Evolutionary conservation across 768 basidiomycete species (phyloP).

Genomic region (Collybia sp.): DNA sequence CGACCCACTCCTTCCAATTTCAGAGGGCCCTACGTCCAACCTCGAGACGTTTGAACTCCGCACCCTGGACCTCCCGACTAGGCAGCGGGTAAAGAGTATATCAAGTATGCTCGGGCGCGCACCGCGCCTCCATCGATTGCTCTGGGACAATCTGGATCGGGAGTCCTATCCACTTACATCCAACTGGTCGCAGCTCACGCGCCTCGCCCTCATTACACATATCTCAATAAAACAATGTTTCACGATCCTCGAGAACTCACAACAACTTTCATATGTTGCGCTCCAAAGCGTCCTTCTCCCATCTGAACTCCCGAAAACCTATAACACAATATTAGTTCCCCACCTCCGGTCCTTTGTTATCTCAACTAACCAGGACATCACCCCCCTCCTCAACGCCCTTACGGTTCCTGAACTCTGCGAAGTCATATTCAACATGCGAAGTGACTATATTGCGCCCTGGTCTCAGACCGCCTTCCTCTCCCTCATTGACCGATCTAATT

Average conservation of each 20-base stretch:
- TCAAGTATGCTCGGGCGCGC: conserved; percentile 6
- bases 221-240: background rate
- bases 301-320: background rate
- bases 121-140: conserved; percentile 9
- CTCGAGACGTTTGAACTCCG: conserved; percentile 13
- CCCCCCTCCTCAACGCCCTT: background rate
- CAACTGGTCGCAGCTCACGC: background rate
- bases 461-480: background rate
- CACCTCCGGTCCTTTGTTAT: background rate
- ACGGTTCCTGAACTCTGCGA: background rate
- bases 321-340: background rate
- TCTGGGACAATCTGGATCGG: conserved; percentile 11
- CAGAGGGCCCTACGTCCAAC: conserved; percentile 1
- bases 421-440: background rate
- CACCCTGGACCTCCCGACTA: conserved; percentile 6
- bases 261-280: background rate
- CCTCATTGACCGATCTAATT: conserved; percentile 10
- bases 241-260: background rate
- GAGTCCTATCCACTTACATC: background rate
- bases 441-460: background rate
- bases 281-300: background rate
- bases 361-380: background rate
- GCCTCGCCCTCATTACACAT: background rate
- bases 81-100: conserved; percentile 5
- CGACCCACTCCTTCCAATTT: conserved; percentile 1